Evolutionary conservation across 2,329 filamentous ascomycete genomes (phyloP).

Genomic region (Bipolaris victoriae): DNA sequence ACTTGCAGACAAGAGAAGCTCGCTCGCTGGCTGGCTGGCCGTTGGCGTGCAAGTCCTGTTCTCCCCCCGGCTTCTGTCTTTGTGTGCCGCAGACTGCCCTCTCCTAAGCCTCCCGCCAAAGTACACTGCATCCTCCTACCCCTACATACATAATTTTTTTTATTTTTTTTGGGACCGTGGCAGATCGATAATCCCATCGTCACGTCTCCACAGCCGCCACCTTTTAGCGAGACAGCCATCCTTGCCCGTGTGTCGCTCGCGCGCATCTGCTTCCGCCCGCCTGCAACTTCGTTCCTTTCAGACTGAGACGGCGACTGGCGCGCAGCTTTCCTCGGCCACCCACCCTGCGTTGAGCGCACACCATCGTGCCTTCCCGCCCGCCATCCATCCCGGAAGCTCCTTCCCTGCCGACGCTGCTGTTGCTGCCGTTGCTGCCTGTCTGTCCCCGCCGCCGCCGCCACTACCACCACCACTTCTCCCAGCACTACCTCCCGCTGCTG

Average conservation of each 20-base stretch:
- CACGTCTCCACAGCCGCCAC: constrained; percentile 41
- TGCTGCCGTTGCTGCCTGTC: constrained; percentile 1
- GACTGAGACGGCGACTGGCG: constrained; percentile 24
- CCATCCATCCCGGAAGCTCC: neutral
- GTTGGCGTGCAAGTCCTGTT: neutral
- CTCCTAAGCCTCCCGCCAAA: neutral
- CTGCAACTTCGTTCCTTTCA: constrained; percentile 20
- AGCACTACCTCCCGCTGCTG: constrained; percentile 23
- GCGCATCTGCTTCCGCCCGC: constrained; percentile 18
- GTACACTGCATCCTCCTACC: neutral
- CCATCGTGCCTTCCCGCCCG: constrained; percentile 13
- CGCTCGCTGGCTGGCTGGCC: neutral
- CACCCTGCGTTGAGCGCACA: constrained; percentile 15
- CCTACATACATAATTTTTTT: neutral
- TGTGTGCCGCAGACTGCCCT: constrained; percentile 13
- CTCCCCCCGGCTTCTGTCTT: constrained; percentile 7
- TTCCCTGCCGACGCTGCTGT: constrained; percentile 11
- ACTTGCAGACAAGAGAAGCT: neutral
- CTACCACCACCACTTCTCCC: constrained; percentile 6
- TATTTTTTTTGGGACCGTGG: neutral
- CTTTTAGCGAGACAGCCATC: constrained; percentile 44
- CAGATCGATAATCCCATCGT: constrained; percentile 21
- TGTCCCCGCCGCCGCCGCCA: constrained; percentile 3
- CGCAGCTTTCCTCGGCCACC: constrained; percentile 19
- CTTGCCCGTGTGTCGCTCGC: constrained; percentile 14